A percentile compares a stretch with the other conserved stretches of the same genome.
Conservation (phyloP, 164 flowering plant species). For the Stephania japonica region DNA sequence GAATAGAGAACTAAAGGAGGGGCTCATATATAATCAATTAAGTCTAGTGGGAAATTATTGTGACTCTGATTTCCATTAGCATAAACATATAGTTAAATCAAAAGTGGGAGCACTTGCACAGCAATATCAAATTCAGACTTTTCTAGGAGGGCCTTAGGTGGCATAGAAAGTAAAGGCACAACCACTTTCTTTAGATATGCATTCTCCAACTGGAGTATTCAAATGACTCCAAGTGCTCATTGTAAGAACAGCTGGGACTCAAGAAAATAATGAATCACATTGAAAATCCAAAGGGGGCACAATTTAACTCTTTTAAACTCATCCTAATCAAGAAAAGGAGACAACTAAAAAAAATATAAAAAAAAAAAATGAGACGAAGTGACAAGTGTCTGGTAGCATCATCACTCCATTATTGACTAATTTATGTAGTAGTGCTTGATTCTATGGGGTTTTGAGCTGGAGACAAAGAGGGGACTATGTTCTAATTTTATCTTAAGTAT, state of each 20-base stretch:
- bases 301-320: neutral
- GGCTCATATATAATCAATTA: neutral
- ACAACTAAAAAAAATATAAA: neutral
- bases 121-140: neutral
- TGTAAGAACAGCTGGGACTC: neutral
- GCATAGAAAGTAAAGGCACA: constrained; percentile 28
- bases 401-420: neutral
- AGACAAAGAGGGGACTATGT: neutral
- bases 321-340: neutral
- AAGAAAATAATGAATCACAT: neutral
- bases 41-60: constrained; percentile 22
- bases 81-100: constrained; percentile 23
- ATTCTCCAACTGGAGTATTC: constrained; percentile 16
- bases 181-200: constrained; percentile 12
- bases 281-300: neutral
- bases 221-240: constrained; percentile 11
- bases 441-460: neutral
- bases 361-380: neutral
- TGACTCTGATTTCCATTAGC: constrained; percentile 34
- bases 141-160: constrained; percentile 13
- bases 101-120: constrained; percentile 26
- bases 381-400: neutral
- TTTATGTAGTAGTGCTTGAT: neutral
- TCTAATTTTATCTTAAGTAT: neutral
- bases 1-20: neutral